Evolutionary conservation across 208 protist genomes (phyloP), one percentile per base, ranked within the genome.

Genomic region (Leishmania guyanensis): DNA sequence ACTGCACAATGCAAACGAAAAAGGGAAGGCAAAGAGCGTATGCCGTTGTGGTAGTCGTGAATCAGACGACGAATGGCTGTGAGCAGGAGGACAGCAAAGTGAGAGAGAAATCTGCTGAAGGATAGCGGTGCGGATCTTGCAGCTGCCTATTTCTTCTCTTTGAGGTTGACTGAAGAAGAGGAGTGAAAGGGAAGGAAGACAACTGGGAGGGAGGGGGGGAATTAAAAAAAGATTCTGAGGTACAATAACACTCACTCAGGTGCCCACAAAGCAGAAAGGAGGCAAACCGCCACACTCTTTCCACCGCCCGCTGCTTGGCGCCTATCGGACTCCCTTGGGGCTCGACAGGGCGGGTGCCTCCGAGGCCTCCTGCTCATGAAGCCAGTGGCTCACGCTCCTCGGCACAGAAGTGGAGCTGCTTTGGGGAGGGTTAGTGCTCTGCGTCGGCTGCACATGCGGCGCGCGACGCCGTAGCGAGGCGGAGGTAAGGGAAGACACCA

Each of bases 401-500:
- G 77, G 71, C 62, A 70, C 56, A 53, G 77, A 81, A 6, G 69
- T 10, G 5, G 71, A 20, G 20, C 50, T 54, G 2, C 5, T 72
- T 36, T 78, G 71, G 29, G 53, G 46, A 6, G 51, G 78, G 1
- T 5, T 9, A 12, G 73, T 2, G 5, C 46, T 48, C 14, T 79
- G 68, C 75, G 26, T 50, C 14, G 58, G 83, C 39, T 78, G 58
- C 79, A 65, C 73, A 62, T 58, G 66, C 66, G 46, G 78, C 60
- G 74, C 65, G 36, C 77, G 83, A 8, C 65, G 72, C 6, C 56
- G 72, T 62, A 86, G 74, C 56, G 74, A 83, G 65, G 78, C n/a
- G 20, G 75, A 75, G 17, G 78, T 86, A 10, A 83, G 75, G 2
- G 86, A 65, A 17, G 86, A 81, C 3, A 89, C 83, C 4, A 87